These are phyloP conservation scores for Galerina marginata DNA, from an alignment of 768 basidiomycete species.

Conservation along the genomic window DNA sequence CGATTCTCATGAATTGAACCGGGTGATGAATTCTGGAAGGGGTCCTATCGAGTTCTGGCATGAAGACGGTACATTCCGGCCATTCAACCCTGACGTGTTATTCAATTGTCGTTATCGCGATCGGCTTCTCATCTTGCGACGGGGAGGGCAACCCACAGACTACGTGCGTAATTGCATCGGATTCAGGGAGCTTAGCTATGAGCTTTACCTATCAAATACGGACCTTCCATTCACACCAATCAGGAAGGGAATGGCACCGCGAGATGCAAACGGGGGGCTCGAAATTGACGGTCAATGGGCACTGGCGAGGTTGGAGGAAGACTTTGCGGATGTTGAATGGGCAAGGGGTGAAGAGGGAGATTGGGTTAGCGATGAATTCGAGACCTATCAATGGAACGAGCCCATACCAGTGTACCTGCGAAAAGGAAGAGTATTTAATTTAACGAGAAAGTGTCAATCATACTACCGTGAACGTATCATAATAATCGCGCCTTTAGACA, in stretches of 20 bases:
- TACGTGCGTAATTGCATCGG: not conserved
- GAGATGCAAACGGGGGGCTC: not conserved
- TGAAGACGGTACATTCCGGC: not conserved
- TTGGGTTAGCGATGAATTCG: not conserved
- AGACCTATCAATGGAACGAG: not conserved
- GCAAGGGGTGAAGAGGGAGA: not conserved
- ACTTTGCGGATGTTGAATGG: not conserved
- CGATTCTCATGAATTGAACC: not conserved
- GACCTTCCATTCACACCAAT: not conserved
- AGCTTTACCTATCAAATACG: not conserved
- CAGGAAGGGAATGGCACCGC: not conserved
- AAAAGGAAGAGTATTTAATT: not conserved
- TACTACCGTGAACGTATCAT: no score
- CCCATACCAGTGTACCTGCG: not conserved
- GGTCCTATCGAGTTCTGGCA: not conserved
- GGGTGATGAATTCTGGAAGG: not conserved
- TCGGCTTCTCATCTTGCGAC: not conserved
- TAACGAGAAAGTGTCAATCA: no score
- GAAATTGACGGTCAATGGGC: not conserved
- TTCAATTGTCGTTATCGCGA: not conserved
- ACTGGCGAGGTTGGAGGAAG: not conserved
- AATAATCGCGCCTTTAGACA: no score
- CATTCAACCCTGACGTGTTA: not conserved
- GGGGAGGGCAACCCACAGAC: not conserved
- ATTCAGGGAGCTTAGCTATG: not conserved